phyloP scores from a whole-genome alignment of 106 monocot species.

The Dendrobium catenatum region DNA sequence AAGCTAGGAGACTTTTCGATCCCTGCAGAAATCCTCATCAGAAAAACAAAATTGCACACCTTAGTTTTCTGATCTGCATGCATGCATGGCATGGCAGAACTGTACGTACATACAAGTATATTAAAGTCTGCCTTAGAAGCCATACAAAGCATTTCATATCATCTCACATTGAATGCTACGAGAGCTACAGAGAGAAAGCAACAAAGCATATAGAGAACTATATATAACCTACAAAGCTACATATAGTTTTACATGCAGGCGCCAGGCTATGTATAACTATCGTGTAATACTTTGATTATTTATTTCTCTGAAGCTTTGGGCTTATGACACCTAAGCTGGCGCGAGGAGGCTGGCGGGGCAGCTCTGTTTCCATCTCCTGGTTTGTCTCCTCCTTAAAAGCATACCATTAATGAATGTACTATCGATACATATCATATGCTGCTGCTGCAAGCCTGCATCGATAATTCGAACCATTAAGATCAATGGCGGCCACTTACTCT shows the following conservation, averaged over 20 bases:
- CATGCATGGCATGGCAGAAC: neutral
- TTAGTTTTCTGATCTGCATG: neutral
- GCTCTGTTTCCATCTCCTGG: neutral
- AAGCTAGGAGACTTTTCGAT: too few species aligned
- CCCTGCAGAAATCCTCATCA: too few species aligned
- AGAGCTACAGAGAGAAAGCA: neutral
- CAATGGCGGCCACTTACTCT: neutral
- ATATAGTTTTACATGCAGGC: neutral
- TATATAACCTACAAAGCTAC: neutral
- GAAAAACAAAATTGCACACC: too few species aligned
- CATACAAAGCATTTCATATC: too few species aligned
- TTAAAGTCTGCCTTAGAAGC: too few species aligned
- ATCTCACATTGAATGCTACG: too few species aligned
- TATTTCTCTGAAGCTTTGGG: neutral
- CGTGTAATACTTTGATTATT: too few species aligned
- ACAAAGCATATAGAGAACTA: neutral
- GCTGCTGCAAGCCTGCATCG: neutral
- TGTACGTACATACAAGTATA: neutral
- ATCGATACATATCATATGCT: neutral
- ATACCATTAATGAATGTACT: neutral
- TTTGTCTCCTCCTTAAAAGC: conserved; percentile 1
- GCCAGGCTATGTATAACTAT: neutral
- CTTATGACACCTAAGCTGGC: neutral
- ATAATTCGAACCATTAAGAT: neutral
- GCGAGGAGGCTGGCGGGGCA: neutral